phyloP scores from a whole-genome alignment of 1,284 basidiomycete species.

The Sporisorium iseilematis-ciliati region DNA sequence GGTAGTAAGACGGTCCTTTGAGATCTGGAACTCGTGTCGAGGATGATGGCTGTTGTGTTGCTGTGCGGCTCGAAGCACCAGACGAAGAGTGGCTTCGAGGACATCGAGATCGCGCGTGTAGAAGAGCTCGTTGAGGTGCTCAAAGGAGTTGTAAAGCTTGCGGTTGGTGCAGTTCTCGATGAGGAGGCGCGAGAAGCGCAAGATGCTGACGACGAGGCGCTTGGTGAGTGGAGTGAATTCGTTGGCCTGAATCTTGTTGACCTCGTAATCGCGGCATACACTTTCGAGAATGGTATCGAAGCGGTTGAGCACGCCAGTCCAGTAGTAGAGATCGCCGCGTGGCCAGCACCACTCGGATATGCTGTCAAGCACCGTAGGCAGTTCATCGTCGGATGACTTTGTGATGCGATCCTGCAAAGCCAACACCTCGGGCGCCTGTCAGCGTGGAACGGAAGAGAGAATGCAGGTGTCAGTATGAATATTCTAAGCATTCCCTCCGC shows the following conservation, averaged over 20 bases:
- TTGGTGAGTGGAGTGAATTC: conserved; percentile 84
- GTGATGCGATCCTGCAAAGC: conserved; percentile 56
- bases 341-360: conserved; percentile 85
- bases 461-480: background rate
- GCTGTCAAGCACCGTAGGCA: conserved; percentile 59
- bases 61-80: conserved; percentile 90
- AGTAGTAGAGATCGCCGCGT: conserved; percentile 94
- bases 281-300: conserved; percentile 90
- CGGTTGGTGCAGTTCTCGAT: conserved; percentile 98
- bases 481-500: background rate
- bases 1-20: conserved; percentile 59
- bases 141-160: conserved; percentile 96
- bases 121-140: conserved; percentile 91
- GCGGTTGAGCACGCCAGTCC: conserved; percentile 94
- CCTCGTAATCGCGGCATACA: conserved; percentile 80
- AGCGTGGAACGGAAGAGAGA: background rate
- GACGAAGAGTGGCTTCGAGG: conserved; percentile 83
- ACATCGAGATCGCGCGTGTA: conserved; percentile 90
- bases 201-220: conserved; percentile 80
- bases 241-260: conserved; percentile 74
- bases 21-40: conserved; percentile 59
- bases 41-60: conserved; percentile 78
- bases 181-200: conserved; percentile 87
- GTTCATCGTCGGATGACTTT: conserved; percentile 59
- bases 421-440: conserved; percentile 55